Percentiles rank a stretch among this genome's conserved stretches.
Evolutionary conservation across 805 yeast genomes (phyloP).

Genomic region (Saccharomycodes ludwigii): DNA sequence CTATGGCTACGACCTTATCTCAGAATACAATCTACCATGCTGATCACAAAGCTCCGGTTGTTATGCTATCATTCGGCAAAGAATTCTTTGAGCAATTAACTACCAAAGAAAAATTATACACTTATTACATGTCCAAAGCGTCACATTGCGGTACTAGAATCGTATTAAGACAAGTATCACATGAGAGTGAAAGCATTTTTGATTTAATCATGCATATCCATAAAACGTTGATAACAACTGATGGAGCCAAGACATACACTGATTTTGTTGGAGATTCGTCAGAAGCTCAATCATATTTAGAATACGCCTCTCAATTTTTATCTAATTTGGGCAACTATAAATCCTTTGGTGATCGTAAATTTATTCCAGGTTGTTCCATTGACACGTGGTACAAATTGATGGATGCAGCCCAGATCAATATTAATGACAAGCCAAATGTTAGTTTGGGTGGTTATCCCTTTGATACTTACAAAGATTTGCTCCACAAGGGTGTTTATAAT

Average conservation of each 20-base stretch:
- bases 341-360: slow-evolving; percentile 82
- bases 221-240: slow-evolving; percentile 28
- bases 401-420: slow-evolving; percentile 25
- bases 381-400: slow-evolving; percentile 32
- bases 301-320: slow-evolving; percentile 65
- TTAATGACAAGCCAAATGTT: slow-evolving; percentile 24
- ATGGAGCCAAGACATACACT: too few relatives aligned
- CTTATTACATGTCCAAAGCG: slow-evolving; percentile 75
- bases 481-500: slow-evolving; percentile 39
- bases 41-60: slow-evolving; percentile 57
- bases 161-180: slow-evolving; percentile 69
- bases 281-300: slow-evolving; percentile 35
- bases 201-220: slow-evolving; percentile 58
- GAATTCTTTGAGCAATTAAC: slow-evolving; percentile 57
- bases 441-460: slow-evolving; percentile 6
- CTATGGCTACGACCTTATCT: too few relatives aligned
- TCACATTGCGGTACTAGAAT: slow-evolving; percentile 76
- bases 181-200: slow-evolving; percentile 65
- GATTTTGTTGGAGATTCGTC: too few relatives aligned
- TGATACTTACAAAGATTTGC: slow-evolving; percentile 21
- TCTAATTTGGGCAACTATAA: slow-evolving; percentile 69
- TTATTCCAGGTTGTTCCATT: slow-evolving; percentile 49
- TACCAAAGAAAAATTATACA: slow-evolving; percentile 50
- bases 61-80: slow-evolving; percentile 49
- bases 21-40: slow-evolving; percentile 37